Evolutionary conservation across 768 basidiomycete species (phyloP).

Genomic region (Asterophora lycoperdoides): DNA sequence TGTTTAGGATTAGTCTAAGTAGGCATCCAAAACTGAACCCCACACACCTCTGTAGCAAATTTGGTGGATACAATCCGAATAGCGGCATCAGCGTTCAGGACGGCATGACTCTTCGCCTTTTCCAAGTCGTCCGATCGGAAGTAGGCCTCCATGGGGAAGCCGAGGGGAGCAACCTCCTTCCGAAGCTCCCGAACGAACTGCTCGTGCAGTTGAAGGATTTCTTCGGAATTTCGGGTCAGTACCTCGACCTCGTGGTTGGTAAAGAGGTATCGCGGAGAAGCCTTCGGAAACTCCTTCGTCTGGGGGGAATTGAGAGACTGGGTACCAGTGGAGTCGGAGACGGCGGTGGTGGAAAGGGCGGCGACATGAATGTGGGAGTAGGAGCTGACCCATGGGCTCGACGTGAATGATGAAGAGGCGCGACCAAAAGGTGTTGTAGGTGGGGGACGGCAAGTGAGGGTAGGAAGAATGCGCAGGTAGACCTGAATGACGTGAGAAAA

Average conservation of each 20-base stretch:
- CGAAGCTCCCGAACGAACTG: slow-evolving; percentile 55
- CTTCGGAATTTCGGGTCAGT: slow-evolving; percentile 63
- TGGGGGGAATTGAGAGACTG: slow-evolving; percentile 15
- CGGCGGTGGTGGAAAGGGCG: slow-evolving; percentile 17
- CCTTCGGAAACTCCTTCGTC: slow-evolving; percentile 26
- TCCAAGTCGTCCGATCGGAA: slow-evolving; percentile 13
- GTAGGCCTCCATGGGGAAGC: slow-evolving; percentile 37
- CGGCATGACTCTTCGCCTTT: slow-evolving; percentile 15
- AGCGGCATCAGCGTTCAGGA: slow-evolving; percentile 38
- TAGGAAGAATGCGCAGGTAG: slow-evolving; percentile 56
- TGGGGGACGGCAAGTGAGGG: slow-evolving; percentile 39
- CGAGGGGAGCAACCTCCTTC: slow-evolving; percentile 45
- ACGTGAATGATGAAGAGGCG: slow-evolving; percentile 39
- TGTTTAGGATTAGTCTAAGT: slow-evolving; percentile 1
- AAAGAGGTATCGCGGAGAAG: slow-evolving; percentile 46
- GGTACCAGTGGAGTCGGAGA: slow-evolving; percentile 22
- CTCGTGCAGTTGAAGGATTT: slow-evolving; percentile 67
- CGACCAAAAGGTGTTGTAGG: slow-evolving; percentile 35
- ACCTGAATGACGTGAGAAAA: slow-evolving; percentile 39
- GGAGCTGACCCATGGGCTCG: slow-evolving; percentile 44
- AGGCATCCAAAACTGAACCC: slow-evolving; percentile 1
- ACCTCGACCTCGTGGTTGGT: slow-evolving; percentile 52
- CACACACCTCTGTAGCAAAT: slow-evolving; percentile 53
- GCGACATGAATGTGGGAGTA: slow-evolving; percentile 32
- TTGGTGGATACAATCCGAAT: slow-evolving; percentile 50